These are phyloP conservation scores for Daldinia bambusicola DNA, from an alignment of 495 filamentous ascomycete genomes.

Conservation along the genomic window DNA sequence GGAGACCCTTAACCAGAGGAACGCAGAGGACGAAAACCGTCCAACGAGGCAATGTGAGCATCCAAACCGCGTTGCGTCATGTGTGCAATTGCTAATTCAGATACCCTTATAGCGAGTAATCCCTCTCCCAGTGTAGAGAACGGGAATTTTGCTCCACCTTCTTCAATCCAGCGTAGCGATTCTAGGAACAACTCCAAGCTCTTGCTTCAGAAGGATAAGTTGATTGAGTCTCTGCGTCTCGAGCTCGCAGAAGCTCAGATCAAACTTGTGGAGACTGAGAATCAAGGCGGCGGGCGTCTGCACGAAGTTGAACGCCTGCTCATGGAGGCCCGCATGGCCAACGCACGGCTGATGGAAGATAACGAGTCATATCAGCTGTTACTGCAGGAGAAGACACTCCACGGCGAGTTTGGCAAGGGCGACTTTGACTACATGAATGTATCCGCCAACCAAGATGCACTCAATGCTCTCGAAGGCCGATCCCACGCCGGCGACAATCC, in stretches of 20 bases:
- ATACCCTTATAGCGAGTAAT: constrained; percentile 56
- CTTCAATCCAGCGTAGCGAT: constrained; percentile 79
- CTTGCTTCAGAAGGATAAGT: constrained; percentile 90
- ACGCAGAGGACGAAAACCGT: constrained; percentile 70
- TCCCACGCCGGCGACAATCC: constrained; percentile 51
- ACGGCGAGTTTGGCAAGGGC: constrained; percentile 88
- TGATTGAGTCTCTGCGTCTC: constrained; percentile 90
- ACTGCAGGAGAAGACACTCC: constrained; percentile 90
- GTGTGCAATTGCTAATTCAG: constrained; percentile 35
- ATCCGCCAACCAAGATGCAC: constrained; percentile 64
- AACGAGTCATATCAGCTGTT: constrained; percentile 98
- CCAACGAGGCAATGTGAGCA: constrained; percentile 76
- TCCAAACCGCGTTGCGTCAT: constrained; percentile 14
- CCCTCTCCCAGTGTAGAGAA: constrained; percentile 66
- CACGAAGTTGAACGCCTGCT: constrained; percentile 88
- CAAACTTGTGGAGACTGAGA: constrained; percentile 93
- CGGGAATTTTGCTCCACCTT: constrained; percentile 88
- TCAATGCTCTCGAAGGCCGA: constrained; percentile 65
- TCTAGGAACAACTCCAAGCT: constrained; percentile 88
- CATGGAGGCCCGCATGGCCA: constrained; percentile 90
- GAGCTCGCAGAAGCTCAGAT: constrained; percentile 96
- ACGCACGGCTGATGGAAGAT: constrained; percentile 96
- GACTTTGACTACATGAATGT: constrained; percentile 77
- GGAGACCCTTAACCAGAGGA: constrained; percentile 82
- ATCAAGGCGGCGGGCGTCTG: constrained; percentile 83